Percentiles rank a stretch among this genome's conserved stretches.
These are phyloP conservation scores for Fusarium pininemorale DNA, from an alignment of 2,329 filamentous ascomycete genomes.

Conservation along the genomic window DNA sequence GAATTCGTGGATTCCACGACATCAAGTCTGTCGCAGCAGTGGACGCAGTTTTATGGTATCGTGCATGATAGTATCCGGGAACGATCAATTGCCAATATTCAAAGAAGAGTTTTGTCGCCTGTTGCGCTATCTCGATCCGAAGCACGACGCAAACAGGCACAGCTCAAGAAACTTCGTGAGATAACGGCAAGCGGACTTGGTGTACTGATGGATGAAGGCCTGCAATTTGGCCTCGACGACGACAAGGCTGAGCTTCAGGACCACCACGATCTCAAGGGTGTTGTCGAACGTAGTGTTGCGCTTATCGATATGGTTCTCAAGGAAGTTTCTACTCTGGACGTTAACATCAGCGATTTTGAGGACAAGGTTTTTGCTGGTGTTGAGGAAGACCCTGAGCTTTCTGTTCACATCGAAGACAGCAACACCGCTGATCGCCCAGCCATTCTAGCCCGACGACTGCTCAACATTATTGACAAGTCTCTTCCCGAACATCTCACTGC, in stretches of 20 bases:
- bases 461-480: conserved; percentile 72
- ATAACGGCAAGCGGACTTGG: conserved; percentile 88
- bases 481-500: conserved; percentile 72
- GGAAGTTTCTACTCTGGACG: conserved; percentile 72
- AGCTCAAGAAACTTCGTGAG: conserved; percentile 76
- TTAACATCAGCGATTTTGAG: conserved; percentile 70
- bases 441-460: conserved; percentile 72
- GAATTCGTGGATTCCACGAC: conserved; percentile 50
- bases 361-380: conserved; percentile 71
- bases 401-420: conserved; percentile 59
- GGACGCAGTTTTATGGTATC: conserved; percentile 80
- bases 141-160: conserved; percentile 76
- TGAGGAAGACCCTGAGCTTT: conserved; percentile 68
- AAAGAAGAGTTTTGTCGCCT: conserved; percentile 78
- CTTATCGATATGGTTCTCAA: conserved; percentile 87
- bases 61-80: conserved; percentile 80
- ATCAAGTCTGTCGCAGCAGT: conserved; percentile 59
- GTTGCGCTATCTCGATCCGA: conserved; percentile 79
- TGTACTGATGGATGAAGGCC: conserved; percentile 84
- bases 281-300: conserved; percentile 81
- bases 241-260: conserved; percentile 64
- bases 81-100: conserved; percentile 75
- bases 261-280: conserved; percentile 69
- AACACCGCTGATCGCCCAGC: conserved; percentile 60
- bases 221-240: conserved; percentile 72